Conservation (phyloP, 805 yeast species). For the Metschnikowia lunata region DNA sequence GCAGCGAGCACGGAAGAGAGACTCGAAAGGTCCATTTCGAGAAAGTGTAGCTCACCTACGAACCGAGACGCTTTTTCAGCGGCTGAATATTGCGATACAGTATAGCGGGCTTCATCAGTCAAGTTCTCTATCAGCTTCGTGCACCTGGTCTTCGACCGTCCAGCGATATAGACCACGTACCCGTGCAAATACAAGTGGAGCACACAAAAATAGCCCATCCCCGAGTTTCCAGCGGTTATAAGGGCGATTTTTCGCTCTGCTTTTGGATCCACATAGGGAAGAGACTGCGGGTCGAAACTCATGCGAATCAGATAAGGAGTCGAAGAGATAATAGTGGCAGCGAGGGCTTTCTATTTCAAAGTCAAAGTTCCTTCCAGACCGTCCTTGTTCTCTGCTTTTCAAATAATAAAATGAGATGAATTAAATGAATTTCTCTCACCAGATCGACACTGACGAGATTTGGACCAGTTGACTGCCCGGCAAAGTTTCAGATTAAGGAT, state of each 20-base stretch:
- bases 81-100: constrained; percentile 21
- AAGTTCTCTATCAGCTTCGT: constrained; percentile 54
- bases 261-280: constrained; percentile 61
- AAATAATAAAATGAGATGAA: no score
- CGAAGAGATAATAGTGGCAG: neutral
- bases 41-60: constrained; percentile 48
- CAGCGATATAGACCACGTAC: constrained; percentile 67
- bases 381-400: no score
- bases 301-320: neutral
- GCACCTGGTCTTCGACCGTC: constrained; percentile 57
- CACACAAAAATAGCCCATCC: constrained; percentile 74
- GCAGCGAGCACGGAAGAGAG: constrained; percentile 40
- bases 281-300: constrained; percentile 15
- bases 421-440: no score
- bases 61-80: constrained; percentile 20
- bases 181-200: constrained; percentile 79
- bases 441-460: no score
- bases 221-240: constrained; percentile 79
- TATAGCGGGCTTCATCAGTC: constrained; percentile 45
- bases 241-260: constrained; percentile 58
- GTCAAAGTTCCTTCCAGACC: no score
- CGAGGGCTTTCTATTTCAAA: no score
- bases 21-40: constrained; percentile 52
- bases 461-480: no score
- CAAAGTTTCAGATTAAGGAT: no score